Conservation (phyloP, 768 basidiomycete species). For the Exsudoporus frostii region DNA sequence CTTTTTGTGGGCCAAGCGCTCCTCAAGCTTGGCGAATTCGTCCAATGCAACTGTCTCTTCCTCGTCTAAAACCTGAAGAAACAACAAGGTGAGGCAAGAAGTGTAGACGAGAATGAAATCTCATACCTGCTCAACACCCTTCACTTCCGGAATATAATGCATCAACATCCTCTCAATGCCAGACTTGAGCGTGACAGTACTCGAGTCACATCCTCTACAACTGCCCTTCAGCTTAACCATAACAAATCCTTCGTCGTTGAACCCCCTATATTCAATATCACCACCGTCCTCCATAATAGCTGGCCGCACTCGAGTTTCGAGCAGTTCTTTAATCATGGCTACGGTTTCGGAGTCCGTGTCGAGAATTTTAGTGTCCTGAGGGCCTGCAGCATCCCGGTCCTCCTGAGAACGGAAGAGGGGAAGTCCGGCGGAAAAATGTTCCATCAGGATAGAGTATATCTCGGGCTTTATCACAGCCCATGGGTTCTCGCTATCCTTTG, state of each 20-base stretch:
- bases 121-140: slow-evolving; percentile 80
- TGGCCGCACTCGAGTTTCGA: slow-evolving; percentile 93
- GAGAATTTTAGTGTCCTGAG: slow-evolving; percentile 89
- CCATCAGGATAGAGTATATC: slow-evolving; percentile 94
- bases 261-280: slow-evolving; percentile 94
- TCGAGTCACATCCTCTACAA: slow-evolving; percentile 92
- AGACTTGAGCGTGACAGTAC: slow-evolving; percentile 91
- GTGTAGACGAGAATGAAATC: neutral
- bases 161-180: slow-evolving; percentile 99
- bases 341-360: slow-evolving; percentile 96
- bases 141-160: slow-evolving; percentile 98
- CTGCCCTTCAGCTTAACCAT: slow-evolving; percentile 93
- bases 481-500: slow-evolving; percentile 78
- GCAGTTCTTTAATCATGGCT: slow-evolving; percentile 97
- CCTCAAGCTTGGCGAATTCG: slow-evolving; percentile 88
- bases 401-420: slow-evolving; percentile 82
- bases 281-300: slow-evolving; percentile 99
- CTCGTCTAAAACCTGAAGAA: slow-evolving; percentile 72
- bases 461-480: slow-evolving; percentile 97
- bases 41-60: slow-evolving; percentile 85
- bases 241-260: slow-evolving; percentile 80
- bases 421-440: slow-evolving; percentile 91
- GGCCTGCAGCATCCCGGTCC: slow-evolving; percentile 77
- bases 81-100: slow-evolving; percentile 5
- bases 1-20: slow-evolving; percentile 51